A percentile compares a stretch with the other conserved stretches of the same genome.
phyloP scores from a whole-genome alignment of 1,284 basidiomycete species.

The Apiotrichum mycotoxinovorans region DNA sequence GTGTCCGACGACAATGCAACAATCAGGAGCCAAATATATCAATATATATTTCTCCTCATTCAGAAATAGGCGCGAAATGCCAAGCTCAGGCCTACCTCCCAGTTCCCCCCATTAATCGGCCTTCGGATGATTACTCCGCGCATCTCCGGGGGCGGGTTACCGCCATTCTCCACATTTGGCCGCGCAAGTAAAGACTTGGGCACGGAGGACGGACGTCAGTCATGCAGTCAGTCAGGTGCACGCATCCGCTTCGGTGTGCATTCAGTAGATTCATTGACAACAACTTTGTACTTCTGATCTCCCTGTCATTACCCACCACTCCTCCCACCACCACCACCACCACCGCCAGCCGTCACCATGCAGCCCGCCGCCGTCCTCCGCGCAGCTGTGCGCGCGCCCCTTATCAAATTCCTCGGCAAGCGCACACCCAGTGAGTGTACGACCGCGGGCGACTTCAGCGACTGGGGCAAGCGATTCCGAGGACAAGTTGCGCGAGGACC shows the following conservation, averaged over 20 bases:
- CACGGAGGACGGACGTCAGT: not conserved
- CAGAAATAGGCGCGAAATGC: not conserved
- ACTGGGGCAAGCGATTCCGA: no score
- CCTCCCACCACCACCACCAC: not conserved
- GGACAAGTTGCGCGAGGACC: no score
- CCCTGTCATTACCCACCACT: not conserved
- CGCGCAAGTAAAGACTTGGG: not conserved
- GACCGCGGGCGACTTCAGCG: no score
- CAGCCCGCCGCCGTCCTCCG: slow-evolving; percentile 27
- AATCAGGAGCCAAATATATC: no score
- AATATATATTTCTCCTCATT: not conserved
- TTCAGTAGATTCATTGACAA: not conserved
- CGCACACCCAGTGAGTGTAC: slow-evolving; percentile 58
- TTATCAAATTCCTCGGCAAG: slow-evolving; percentile 76
- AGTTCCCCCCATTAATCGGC: not conserved
- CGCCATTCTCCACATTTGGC: not conserved
- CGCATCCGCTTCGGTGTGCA: not conserved
- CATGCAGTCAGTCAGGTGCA: not conserved
- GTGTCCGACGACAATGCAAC: no score
- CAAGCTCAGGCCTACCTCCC: not conserved
- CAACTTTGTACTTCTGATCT: not conserved
- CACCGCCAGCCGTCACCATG: slow-evolving; percentile 23
- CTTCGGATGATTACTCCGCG: not conserved
- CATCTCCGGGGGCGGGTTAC: not conserved
- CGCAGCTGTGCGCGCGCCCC: slow-evolving; percentile 53